A percentile compares a stretch with the other conserved stretches of the same genome.
These are phyloP conservation scores for Chenopodium quinoa DNA, from an alignment of 148 eudicot genomes.

Conservation along the genomic window DNA sequence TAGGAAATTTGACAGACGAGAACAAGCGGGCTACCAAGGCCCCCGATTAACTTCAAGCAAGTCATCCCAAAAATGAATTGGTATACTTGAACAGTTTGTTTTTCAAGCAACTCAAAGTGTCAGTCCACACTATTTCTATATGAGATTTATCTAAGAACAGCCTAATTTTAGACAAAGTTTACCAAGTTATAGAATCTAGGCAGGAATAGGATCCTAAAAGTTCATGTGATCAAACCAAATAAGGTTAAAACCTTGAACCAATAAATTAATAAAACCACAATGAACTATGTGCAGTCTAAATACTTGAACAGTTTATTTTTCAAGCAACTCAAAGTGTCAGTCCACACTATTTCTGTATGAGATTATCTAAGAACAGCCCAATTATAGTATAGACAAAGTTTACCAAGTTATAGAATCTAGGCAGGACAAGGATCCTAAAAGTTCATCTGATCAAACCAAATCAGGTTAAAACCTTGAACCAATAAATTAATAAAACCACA, in stretches of 20 bases:
- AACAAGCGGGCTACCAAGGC: not conserved
- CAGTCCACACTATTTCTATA: not conserved
- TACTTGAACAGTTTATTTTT: not conserved
- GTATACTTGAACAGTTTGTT: not conserved
- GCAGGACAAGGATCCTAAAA: constrained; percentile 3
- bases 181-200: not conserved
- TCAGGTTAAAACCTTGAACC: not conserved
- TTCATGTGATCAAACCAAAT: not conserved
- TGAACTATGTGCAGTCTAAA: not conserved
- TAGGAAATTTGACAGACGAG: not conserved
- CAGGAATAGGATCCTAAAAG: constrained; percentile 1
- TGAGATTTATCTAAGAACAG: not conserved
- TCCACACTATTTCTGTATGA: not conserved
- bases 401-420: not conserved
- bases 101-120: not conserved
- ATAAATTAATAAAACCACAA: not conserved
- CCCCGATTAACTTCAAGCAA: not conserved
- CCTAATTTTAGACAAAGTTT: not conserved
- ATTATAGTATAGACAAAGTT: not conserved
- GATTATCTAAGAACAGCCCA: constrained; percentile 1
- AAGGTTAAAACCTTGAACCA: not conserved
- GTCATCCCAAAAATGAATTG: not conserved
- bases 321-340: not conserved
- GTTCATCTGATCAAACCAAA: not conserved
- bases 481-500: not conserved